Base-by-base conservation (phyloP, 2,329 filamentous ascomycete genomes). In the Beauveria rudraprayagi region DNA sequence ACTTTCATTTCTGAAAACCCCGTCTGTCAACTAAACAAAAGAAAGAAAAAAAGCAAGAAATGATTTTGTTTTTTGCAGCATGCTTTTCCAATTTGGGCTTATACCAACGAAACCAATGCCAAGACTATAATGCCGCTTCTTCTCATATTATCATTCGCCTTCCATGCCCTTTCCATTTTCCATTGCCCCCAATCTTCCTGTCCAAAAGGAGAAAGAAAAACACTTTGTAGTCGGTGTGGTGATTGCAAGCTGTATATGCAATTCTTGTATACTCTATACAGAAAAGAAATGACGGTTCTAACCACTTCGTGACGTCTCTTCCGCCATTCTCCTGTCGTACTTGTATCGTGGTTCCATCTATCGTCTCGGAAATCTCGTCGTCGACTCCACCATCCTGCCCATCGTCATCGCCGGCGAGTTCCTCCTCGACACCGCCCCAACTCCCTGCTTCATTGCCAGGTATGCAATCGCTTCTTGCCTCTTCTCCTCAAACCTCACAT, bases 401-500 rank as follows among this genome's bases (percentile, higher is more conserved):
- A 61, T 53, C 46, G 68, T 60, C 22, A 66, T 63, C 41, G 66
- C 65, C 1, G 73, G 70, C 8, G 73, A 73, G 2, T 61, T 64
- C 63, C 69, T 70, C 48, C 72, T 69, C 37, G 68, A 69, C 17
- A 56, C 46, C 11, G 40, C 9, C 9, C 10, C 53, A 1, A 63
- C 52, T 2, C 62, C 62, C 52, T 70, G 69, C 47, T 61, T 68
- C n/a, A 69, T 66, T 3, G 70, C 68, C 28, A 83, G 63, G 46
- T 73, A 73, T 22, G 71, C 72, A 22, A 78, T 69, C 3, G 81
- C 80, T 63, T 81, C 77, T 46, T 72, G 71, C 47, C 82, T 75
- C 64, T 69, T 77, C 58, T 67, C 63, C 68, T 84, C 82, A 65
- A 85, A 85, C 1, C 69, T 62, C 7, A 73, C 73, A 59, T 80